phyloP scores from a whole-genome alignment of 2,329 filamentous ascomycete species.

The Tolypocladium ophioglossoides region DNA sequence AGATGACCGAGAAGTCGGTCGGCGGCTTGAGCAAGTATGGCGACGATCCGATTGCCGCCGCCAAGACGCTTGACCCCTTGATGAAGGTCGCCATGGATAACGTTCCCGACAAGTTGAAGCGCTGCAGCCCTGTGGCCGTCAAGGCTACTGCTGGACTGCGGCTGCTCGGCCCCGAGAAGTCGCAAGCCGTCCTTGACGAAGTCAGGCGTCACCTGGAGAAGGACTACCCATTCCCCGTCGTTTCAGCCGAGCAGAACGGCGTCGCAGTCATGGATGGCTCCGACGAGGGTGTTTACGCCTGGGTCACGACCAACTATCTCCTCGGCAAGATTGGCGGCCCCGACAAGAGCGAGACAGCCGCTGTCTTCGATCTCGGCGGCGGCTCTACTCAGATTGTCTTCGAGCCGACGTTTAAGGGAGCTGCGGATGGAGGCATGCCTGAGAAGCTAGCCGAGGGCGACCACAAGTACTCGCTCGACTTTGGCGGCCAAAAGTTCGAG shows the following conservation, averaged over 20 bases:
- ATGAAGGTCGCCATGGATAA: slow-evolving; percentile 76
- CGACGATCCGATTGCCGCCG: slow-evolving; percentile 75
- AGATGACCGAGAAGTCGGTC: slow-evolving; percentile 80
- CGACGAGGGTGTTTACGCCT: slow-evolving; percentile 95
- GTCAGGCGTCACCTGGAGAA: slow-evolving; percentile 79
- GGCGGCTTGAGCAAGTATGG: slow-evolving; percentile 83
- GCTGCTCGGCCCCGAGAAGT: slow-evolving; percentile 71
- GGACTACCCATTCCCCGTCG: slow-evolving; percentile 87
- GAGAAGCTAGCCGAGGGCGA: slow-evolving; percentile 79
- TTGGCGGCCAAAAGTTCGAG: slow-evolving; percentile 82
- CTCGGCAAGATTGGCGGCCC: slow-evolving; percentile 93
- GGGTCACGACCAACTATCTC: slow-evolving; percentile 98
- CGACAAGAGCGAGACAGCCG: slow-evolving; percentile 82
- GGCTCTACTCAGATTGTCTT: slow-evolving; percentile 98
- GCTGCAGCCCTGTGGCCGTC: slow-evolving; percentile 91
- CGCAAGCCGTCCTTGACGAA: slow-evolving; percentile 72
- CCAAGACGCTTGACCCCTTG: slow-evolving; percentile 77
- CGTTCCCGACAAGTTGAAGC: slow-evolving; percentile 80
- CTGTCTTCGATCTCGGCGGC: slow-evolving; percentile 91
- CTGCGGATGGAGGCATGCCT: slow-evolving; percentile 67
- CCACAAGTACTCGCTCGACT: slow-evolving; percentile 88
- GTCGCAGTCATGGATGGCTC: slow-evolving; percentile 97
- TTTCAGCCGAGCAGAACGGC: slow-evolving; percentile 73
- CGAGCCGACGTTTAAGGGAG: slow-evolving; percentile 79
- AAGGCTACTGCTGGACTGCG: slow-evolving; percentile 94